Conservation (phyloP, 148 eudicot genomes). For the Silene latifolia region DNA sequence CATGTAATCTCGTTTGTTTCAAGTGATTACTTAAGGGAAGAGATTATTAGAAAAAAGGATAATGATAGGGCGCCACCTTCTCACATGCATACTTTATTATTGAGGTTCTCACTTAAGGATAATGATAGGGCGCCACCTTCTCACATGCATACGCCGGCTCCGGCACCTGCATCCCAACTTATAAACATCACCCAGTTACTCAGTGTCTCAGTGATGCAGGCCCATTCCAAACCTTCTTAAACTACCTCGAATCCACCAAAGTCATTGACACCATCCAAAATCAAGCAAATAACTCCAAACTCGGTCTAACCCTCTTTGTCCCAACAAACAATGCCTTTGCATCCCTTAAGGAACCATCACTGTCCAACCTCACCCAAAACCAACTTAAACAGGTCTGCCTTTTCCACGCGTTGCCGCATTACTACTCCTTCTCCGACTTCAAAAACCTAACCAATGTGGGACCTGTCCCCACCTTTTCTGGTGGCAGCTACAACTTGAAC, state of each 20-base stretch:
- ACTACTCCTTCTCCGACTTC: slow-evolving; percentile 76
- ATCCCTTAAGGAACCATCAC: slow-evolving; percentile 52
- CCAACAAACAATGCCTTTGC: slow-evolving; percentile 67
- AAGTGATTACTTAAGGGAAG: too few relatives aligned
- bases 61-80: too few relatives aligned
- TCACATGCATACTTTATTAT: too few relatives aligned
- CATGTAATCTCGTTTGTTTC: too few relatives aligned
- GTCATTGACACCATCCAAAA: slow-evolving; percentile 64
- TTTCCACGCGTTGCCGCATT: slow-evolving; percentile 77
- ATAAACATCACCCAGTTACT: slow-evolving; percentile 69
- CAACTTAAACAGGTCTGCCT: slow-evolving; percentile 72
- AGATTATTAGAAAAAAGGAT: too few relatives aligned
- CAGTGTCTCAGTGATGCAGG: slow-evolving; percentile 62
- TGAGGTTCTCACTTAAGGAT: too few relatives aligned
- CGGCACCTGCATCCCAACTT: slow-evolving; percentile 53
- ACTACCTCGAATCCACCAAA: slow-evolving; percentile 56
- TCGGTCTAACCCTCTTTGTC: slow-evolving; percentile 81
- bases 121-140: too few relatives aligned
- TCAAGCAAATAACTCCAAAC: slow-evolving; percentile 78
- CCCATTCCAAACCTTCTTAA: slow-evolving; percentile 69
- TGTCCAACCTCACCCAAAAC: slow-evolving; percentile 67
- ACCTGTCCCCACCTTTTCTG: slow-evolving; percentile 66
- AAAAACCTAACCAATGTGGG: slow-evolving; percentile 46
- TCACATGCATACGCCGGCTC: too few relatives aligned
- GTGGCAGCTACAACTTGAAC: slow-evolving; percentile 55